Percentiles rank a stretch among this genome's conserved stretches.
phyloP scores from a whole-genome alignment of 805 yeast genomes.

The Wickerhamiella galacta region DNA sequence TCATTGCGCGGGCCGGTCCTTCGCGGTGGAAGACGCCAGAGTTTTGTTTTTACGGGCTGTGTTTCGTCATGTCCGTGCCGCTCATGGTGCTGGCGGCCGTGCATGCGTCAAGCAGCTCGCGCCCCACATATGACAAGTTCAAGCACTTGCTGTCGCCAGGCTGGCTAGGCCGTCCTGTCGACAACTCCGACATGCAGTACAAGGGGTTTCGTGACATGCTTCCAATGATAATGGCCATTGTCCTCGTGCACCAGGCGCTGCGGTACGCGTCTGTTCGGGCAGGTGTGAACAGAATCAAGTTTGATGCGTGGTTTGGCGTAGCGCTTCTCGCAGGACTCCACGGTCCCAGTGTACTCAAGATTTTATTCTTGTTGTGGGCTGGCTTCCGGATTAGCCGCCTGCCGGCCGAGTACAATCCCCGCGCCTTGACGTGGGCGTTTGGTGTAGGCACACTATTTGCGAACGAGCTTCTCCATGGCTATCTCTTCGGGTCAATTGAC shows the following conservation, averaged over 20 bases:
- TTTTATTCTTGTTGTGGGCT: slow-evolving; percentile 39
- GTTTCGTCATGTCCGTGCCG: slow-evolving; percentile 60
- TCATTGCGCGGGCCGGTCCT: slow-evolving; percentile 16
- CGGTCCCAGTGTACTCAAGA: slow-evolving; percentile 55
- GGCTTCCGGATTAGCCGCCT: slow-evolving; percentile 34
- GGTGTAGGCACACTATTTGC: slow-evolving; percentile 64
- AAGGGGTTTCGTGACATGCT: slow-evolving; percentile 73
- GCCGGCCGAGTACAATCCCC: slow-evolving; percentile 4
- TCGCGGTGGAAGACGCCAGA: slow-evolving; percentile 67
- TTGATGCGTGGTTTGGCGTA: slow-evolving; percentile 60
- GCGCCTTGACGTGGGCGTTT: slow-evolving; percentile 47
- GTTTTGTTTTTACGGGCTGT: slow-evolving; percentile 48
- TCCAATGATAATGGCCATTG: slow-evolving; percentile 38
- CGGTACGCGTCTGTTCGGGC: slow-evolving; percentile 25
- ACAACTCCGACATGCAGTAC: slow-evolving; percentile 83
- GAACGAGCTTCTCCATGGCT: slow-evolving; percentile 49
- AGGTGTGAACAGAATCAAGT: slow-evolving; percentile 31
- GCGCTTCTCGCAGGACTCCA: slow-evolving; percentile 57
- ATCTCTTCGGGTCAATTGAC: slow-evolving; percentile 31
- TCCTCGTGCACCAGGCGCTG: slow-evolving; percentile 35
- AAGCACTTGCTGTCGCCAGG: slow-evolving; percentile 53
- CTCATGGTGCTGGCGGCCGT: slow-evolving; percentile 67
- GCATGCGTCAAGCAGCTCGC: slow-evolving; percentile 35
- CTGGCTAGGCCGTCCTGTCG: slow-evolving; percentile 71
- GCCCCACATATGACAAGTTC: slow-evolving; percentile 53